Conservation (phyloP, 352 stramenopile species). For the Lagenidium sp. region DNA sequence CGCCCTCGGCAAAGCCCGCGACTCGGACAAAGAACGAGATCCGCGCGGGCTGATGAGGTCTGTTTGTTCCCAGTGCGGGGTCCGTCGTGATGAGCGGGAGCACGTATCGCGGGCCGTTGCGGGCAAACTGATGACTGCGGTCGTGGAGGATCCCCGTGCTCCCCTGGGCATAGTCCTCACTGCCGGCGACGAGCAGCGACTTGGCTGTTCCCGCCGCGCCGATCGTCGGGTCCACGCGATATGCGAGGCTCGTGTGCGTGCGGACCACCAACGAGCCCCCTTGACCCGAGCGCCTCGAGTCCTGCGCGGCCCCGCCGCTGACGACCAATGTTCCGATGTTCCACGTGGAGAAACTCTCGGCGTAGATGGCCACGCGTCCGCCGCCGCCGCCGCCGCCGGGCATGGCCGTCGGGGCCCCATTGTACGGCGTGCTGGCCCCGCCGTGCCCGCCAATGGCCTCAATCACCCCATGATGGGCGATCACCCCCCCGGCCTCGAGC, state of each 20-base stretch:
- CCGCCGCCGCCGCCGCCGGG: constrained; percentile 87
- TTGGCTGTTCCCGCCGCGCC: constrained; percentile 62
- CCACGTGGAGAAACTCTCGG: constrained; percentile 90
- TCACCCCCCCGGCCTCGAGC: constrained; percentile 33
- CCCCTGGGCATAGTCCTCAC: constrained; percentile 19
- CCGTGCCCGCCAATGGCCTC: constrained; percentile 77
- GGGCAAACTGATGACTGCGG: constrained; percentile 21
- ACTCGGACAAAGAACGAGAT: constrained; percentile 77
- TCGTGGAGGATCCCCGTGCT: constrained; percentile 6
- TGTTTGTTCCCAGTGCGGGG: too few species aligned
- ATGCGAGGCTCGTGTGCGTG: constrained; percentile 28
- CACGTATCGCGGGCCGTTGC: constrained; percentile 39
- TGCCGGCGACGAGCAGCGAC: constrained; percentile 51
- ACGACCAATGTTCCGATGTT: constrained; percentile 66
- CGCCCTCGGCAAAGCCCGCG: constrained; percentile 28
- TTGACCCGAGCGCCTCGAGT: constrained; percentile 21
- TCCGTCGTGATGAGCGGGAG: too few species aligned
- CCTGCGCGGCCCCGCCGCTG: constrained; percentile 54
- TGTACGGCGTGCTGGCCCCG: constrained; percentile 27
- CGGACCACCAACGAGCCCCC: constrained; percentile 32
- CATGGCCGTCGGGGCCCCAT: constrained; percentile 13
- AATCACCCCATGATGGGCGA: constrained; percentile 66
- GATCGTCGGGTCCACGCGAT: constrained; percentile 50
- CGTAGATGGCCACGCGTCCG: constrained; percentile 74
- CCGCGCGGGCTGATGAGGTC: constrained; percentile 27